These are phyloP conservation scores for Fusarium begoniae DNA, from an alignment of 2,329 filamentous ascomycete species.

Conservation along the genomic window DNA sequence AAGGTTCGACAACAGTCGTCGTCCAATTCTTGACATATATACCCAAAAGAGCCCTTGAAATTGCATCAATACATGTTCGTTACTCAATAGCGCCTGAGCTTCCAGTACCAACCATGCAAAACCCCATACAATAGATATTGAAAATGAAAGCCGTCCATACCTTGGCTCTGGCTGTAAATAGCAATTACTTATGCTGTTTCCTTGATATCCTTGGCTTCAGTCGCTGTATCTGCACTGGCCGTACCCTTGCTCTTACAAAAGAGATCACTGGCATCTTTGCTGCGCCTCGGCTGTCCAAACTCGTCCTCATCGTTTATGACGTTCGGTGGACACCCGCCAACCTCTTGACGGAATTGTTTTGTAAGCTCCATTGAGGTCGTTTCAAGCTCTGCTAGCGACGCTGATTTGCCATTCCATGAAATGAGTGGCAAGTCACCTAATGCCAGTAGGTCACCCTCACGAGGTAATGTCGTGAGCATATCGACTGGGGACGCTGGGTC, in stretches of 20 bases:
- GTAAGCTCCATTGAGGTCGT: conserved; percentile 62
- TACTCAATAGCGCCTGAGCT: conserved; percentile 11
- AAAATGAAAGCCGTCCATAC: conserved; percentile 4
- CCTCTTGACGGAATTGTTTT: conserved; percentile 65
- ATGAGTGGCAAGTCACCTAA: conserved; percentile 66
- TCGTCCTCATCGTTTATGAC: conserved; percentile 28
- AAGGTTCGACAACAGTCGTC: conserved; percentile 42
- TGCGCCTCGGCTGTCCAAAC: conserved; percentile 20
- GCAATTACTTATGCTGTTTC: conserved; percentile 36
- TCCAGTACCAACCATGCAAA: conserved; percentile 14
- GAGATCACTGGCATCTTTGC: conserved; percentile 64
- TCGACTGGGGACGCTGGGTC: conserved; percentile 54
- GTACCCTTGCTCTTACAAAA: conserved; percentile 63
- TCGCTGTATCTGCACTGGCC: neutral
- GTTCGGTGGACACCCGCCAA: conserved; percentile 70
- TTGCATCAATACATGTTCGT: conserved; percentile 17
- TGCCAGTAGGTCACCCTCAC: conserved; percentile 53
- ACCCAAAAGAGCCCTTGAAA: neutral
- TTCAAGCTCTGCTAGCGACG: conserved; percentile 52
- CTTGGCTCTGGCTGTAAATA: neutral
- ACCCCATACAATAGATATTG: neutral
- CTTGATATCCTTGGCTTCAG: neutral
- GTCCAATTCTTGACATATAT: conserved; percentile 9
- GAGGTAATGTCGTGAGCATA: conserved; percentile 60
- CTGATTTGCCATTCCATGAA: conserved; percentile 68